Evolutionary conservation across 257 asterid genomes (phyloP), one percentile per base, ranked within the genome.

Genomic region (Solanum gracilifrons): DNA sequence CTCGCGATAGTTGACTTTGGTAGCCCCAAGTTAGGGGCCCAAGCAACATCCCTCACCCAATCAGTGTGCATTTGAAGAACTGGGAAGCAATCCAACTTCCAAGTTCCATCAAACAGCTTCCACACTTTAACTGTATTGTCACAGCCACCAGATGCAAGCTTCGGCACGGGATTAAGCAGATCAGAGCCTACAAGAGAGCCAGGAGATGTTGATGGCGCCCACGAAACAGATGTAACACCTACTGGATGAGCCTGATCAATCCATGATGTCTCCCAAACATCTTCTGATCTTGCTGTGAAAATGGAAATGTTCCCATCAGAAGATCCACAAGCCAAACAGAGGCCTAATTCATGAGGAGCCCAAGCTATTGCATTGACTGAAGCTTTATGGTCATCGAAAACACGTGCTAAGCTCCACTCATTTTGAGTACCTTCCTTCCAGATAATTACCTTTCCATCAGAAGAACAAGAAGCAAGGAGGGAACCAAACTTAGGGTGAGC

Each of bases 401-500:
- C 89, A 39, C 92, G 92, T 82, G 92, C 91, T 89, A 91, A 93
- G 87, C 16, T 84, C 98, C 98, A 95, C 88, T 95, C 95, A 9
- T 92, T 93, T 86, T 89, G 94, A 51, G 84, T 84, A 58, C 92
- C 94, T 89, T 95, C 98, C 76, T 92, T 94, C 98, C 98, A 95
- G 86, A 95, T 91, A 60, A 94, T 87, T 75, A 94, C 96, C 87
- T 88, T 92, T 64, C 96, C 96, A 87, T 95, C 98, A 72, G 93
- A 94, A 12, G 98, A 95, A 68, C 95, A 94, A 9, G 98, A 95
- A 62, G 98, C 94, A 55, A 95, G 94, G 88, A 92, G 90, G 16
- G 98, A 95, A 9, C 98, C 98, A 27, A 92, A 94, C 86, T 94
- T 95, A 7, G 98, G 98, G 68, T 94, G 97, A 55, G 96, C 97